phyloP scores from a whole-genome alignment of 2,329 filamentous ascomycete species.

The Bertia moriformis region DNA sequence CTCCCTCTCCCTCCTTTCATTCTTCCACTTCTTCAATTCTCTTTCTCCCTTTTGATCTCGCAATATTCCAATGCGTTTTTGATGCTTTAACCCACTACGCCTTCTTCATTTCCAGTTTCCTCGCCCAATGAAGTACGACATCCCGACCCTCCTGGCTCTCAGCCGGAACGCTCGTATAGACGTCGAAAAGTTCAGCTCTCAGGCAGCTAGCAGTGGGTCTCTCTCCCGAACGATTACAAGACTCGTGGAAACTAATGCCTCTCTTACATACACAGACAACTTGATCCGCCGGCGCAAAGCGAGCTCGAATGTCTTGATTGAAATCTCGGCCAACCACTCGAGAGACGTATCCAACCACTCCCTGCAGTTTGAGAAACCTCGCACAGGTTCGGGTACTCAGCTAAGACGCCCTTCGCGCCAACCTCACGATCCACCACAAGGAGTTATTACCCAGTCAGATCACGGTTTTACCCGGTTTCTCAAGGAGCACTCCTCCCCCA shows the following conservation, averaged over 20 bases:
- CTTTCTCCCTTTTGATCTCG: too few relatives aligned
- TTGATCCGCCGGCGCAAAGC: slow-evolving; percentile 8
- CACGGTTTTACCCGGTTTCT: slow-evolving; percentile 27
- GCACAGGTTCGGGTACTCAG: not conserved
- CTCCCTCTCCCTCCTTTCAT: too few relatives aligned
- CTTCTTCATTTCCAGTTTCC: too few relatives aligned
- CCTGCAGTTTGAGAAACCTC: not conserved
- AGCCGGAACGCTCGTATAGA: slow-evolving; percentile 9
- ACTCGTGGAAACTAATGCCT: too few relatives aligned
- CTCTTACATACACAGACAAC: slow-evolving; percentile 10
- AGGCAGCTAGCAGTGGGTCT: not conserved
- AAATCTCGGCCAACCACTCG: slow-evolving; percentile 7
- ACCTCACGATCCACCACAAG: slow-evolving; percentile 15
- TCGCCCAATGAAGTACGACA: slow-evolving; percentile 16
- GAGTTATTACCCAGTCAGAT: slow-evolving; percentile 15
- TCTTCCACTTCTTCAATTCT: too few relatives aligned
- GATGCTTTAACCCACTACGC: too few relatives aligned
- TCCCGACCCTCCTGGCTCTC: slow-evolving; percentile 18
- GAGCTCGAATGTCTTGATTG: slow-evolving; percentile 9
- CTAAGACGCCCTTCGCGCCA: slow-evolving; percentile 10
- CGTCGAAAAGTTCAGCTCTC: not conserved
- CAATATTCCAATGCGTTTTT: too few relatives aligned
- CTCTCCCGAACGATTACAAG: too few relatives aligned
- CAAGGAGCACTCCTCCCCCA: slow-evolving; percentile 28
- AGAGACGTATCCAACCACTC: not conserved